phyloP scores from a whole-genome alignment of 208 protist species.

The Trichomonas vaginalis region DNA sequence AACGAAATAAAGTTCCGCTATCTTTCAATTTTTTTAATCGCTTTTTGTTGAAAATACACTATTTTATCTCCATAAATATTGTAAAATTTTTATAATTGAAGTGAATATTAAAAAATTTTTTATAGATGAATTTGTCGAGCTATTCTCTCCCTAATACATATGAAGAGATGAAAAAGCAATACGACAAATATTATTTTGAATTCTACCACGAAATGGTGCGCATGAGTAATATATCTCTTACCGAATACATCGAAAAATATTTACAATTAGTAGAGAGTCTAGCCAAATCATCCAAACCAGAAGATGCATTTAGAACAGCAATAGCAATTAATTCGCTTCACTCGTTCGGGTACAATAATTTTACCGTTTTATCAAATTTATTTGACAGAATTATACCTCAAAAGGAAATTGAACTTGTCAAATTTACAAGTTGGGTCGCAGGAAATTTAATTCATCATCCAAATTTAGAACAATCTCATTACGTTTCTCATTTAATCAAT shows the following conservation, averaged over 20 bases:
- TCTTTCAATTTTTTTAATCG: background rate
- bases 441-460: background rate
- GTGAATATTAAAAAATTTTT: background rate
- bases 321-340: background rate
- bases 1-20: no score
- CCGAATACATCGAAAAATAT: background rate
- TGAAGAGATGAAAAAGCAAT: background rate
- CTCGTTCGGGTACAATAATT: background rate
- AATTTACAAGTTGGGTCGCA: background rate
- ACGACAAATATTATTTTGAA: background rate
- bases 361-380: background rate
- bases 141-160: background rate
- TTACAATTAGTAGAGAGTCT: background rate
- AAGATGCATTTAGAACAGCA: background rate
- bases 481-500: background rate
- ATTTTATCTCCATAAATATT: no score
- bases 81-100: background rate
- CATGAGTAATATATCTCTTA: background rate
- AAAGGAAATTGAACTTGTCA: background rate
- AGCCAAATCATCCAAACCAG: background rate
- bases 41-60: no score
- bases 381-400: background rate
- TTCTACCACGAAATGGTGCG: background rate
- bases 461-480: background rate
- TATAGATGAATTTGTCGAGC: background rate